Percentiles rank a stretch among this genome's conserved stretches.
These are phyloP conservation scores for Pythium aristosporum DNA, from an alignment of 352 stramenopile genomes.

Conservation along the genomic window DNA sequence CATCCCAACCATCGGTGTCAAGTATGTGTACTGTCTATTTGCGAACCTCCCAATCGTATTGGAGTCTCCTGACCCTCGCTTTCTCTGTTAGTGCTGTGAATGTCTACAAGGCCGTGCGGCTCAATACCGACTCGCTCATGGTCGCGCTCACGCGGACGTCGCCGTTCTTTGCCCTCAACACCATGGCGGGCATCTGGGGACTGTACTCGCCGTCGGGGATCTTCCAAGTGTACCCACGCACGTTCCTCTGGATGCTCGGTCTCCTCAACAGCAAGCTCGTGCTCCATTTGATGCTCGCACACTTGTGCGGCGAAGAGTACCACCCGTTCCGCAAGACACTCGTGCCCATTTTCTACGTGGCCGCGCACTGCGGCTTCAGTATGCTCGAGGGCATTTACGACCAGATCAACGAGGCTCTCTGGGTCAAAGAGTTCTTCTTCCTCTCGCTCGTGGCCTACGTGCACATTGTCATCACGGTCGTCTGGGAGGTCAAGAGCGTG, in stretches of 20 bases:
- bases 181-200: constrained; percentile 64
- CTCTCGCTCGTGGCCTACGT: constrained; percentile 82
- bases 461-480: constrained; percentile 86
- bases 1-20: constrained; percentile 65
- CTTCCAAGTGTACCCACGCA: constrained; percentile 65
- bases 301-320: constrained; percentile 86
- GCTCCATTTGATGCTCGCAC: constrained; percentile 87
- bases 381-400: constrained; percentile 84
- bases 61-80: neutral
- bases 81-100: constrained; percentile 53
- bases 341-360: constrained; percentile 88
- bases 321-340: constrained; percentile 89
- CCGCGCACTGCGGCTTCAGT: constrained; percentile 77
- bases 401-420: constrained; percentile 75
- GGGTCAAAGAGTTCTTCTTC: constrained; percentile 89
- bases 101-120: constrained; percentile 61
- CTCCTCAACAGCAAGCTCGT: constrained; percentile 89
- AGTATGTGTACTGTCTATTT: constrained; percentile 46
- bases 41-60: neutral
- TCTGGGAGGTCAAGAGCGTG: constrained; percentile 86
- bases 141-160: constrained; percentile 77
- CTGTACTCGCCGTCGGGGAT: constrained; percentile 74
- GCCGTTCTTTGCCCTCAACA: constrained; percentile 77
- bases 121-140: constrained; percentile 70
- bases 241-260: constrained; percentile 87